Percentiles rank a stretch among this genome's conserved stretches.
Conservation (phyloP, 2,329 filamentous ascomycete species). For the Pseudocercospora vitis region DNA sequence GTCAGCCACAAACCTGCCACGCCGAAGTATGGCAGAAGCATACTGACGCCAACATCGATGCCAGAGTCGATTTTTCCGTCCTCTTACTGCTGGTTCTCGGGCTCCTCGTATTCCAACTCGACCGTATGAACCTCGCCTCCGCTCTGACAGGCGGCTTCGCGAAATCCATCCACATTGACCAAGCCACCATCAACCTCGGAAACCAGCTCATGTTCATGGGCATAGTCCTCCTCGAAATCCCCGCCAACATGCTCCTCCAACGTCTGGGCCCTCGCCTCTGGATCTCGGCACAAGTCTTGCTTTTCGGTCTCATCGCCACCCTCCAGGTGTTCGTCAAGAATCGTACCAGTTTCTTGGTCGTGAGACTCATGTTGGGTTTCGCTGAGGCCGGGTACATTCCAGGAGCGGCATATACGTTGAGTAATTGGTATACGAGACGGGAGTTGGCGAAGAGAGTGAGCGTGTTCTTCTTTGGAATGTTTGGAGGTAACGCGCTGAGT, state of each 20-base stretch:
- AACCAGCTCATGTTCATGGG: conserved; percentile 57
- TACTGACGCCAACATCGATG: not conserved
- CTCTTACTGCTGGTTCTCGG: conserved; percentile 53
- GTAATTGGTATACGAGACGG: conserved; percentile 5
- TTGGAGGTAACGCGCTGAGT: conserved; percentile 8
- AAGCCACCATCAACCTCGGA: conserved; percentile 53
- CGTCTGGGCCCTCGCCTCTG: not conserved
- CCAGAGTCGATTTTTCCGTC: conserved; percentile 51
- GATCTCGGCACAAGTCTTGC: conserved; percentile 7
- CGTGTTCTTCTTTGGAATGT: conserved; percentile 12
- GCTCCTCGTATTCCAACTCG: conserved; percentile 54
- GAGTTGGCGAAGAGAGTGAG: conserved; percentile 6
- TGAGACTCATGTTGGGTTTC: conserved; percentile 8
- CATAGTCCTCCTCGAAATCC: conserved; percentile 54
- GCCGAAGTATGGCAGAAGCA: not conserved
- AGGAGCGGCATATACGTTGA: conserved; percentile 7
- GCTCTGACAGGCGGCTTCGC: conserved; percentile 53
- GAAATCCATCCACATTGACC: conserved; percentile 44
- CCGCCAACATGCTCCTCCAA: conserved; percentile 51
- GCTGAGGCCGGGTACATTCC: conserved; percentile 14
- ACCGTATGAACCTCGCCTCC: conserved; percentile 55
- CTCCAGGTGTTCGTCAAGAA: conserved; percentile 7
- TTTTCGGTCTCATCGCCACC: conserved; percentile 9
- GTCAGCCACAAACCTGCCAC: not conserved
- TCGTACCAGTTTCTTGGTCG: not conserved